These are phyloP conservation scores for Brassica cretica DNA, from an alignment of 345 rosid genomes.

Conservation along the genomic window DNA sequence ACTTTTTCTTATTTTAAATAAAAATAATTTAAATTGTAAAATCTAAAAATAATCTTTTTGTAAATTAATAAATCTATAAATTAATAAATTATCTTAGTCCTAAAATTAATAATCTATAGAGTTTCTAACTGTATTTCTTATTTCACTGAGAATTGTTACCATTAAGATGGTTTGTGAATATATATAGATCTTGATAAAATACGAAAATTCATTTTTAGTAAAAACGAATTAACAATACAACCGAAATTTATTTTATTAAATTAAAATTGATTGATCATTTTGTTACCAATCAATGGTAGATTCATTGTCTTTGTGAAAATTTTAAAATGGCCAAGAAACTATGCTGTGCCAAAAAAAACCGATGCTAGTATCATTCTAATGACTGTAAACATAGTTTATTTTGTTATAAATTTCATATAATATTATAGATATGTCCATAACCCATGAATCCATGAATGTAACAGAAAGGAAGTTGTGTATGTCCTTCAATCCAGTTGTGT, in stretches of 20 bases:
- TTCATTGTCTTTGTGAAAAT: not conserved
- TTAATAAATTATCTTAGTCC: too few species aligned
- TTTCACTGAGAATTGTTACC: not conserved
- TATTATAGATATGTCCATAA: too few species aligned
- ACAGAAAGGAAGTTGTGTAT: too few species aligned
- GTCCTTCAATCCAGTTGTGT: not conserved
- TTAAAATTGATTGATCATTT: not conserved
- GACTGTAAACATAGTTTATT: not conserved
- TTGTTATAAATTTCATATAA: not conserved
- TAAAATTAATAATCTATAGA: too few species aligned
- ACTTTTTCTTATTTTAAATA: too few species aligned
- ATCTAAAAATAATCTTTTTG: too few species aligned
- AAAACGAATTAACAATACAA: not conserved
- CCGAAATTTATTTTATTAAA: not conserved
- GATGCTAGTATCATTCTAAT: not conserved
- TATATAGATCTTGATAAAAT: too few species aligned
- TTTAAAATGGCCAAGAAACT: not conserved
- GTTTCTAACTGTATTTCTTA: too few species aligned
- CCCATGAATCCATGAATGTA: not conserved
- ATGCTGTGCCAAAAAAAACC: too few species aligned
- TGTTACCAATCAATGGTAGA: not conserved
- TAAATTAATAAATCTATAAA: too few species aligned
- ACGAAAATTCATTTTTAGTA: too few species aligned
- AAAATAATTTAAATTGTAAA: too few species aligned
- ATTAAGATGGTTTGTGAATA: not conserved